Base-by-base conservation (phyloP, 768 basidiomycete genomes). In the Tylopilus rubrobrunneus region DNA sequence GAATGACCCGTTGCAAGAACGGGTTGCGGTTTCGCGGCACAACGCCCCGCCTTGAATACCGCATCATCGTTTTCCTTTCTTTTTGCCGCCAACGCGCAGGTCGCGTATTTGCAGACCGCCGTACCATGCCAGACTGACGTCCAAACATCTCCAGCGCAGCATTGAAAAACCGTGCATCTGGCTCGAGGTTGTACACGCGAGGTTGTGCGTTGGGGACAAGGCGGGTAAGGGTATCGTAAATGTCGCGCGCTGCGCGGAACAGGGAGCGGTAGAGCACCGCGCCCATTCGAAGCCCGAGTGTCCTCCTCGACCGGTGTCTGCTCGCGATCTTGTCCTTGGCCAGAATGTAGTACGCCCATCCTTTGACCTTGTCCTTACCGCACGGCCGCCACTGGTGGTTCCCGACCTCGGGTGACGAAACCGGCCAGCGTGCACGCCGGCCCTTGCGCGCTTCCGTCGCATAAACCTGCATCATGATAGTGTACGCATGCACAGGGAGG, bases 151-250 rank as follows among this genome's bases (percentile, higher is more conserved):
- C 66, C 12, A 89, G 68, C 9, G 81, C 73, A 2, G 82, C 82
- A 51, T 86, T 87, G 71, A 84, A 88, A 64, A 87, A 87, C 43
- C 79, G 75, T n/a, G 77, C 79, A 59, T 90, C 87, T 1, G 81
- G 78, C 25, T 56, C 55, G 8, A 79, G 79, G 19, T 74, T 60
- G 49, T 73, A 61, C 34, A 72, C 52, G 42, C 59, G 64, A 21
- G 71, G 62, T 21, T 62, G 66, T 27, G 68, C 63, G 17, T 53
- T 45, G 12, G 66, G 47, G 27, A 58, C 57, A 34, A 69, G 48
- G n/a, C 55, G 56, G 2, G 47, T 55, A 12, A 72, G 48, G 46
- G 62, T 52, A 29, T 61, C 31, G 36, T 63, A 68, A 23, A 73
- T 60, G 12, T 62, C 63, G 19, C 58, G 56, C 12, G 67, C 73